Evolutionary conservation across 2,329 filamentous ascomycete genomes (phyloP).

Genomic region (Botrytis aclada): DNA sequence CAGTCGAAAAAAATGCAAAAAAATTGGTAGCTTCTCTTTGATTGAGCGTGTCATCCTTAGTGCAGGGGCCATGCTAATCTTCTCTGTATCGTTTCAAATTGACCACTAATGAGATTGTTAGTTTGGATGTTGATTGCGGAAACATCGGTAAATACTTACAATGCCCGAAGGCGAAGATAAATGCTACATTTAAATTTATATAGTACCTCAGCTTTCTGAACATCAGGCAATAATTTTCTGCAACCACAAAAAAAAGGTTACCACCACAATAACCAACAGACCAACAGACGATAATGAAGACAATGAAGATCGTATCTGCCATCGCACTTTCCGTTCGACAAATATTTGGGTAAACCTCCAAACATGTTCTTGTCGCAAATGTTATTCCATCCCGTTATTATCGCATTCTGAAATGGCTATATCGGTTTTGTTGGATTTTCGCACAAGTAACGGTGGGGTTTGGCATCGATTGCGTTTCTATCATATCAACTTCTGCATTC

Average conservation of each 20-base stretch:
- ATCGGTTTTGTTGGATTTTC: neutral
- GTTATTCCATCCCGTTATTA: too few species aligned
- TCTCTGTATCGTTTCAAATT: slow-evolving; percentile 68
- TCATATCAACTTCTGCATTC: neutral
- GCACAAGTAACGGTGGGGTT: neutral
- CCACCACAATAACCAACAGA: neutral
- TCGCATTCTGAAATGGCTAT: neutral
- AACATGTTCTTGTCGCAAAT: neutral
- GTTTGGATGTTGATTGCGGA: neutral
- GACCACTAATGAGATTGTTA: slow-evolving; percentile 36
- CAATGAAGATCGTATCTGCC: neutral
- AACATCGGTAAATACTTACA: slow-evolving; percentile 17
- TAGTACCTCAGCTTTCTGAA: neutral
- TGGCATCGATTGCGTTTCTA: neutral
- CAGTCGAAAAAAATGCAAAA: slow-evolving; percentile 23
- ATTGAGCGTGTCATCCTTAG: slow-evolving; percentile 71
- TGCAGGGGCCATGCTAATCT: slow-evolving; percentile 81
- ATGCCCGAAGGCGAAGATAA: slow-evolving; percentile 20
- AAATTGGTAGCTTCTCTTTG: slow-evolving; percentile 35
- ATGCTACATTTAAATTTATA: neutral
- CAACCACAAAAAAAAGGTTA: neutral
- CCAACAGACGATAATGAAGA: too few species aligned
- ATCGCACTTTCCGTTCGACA: neutral
- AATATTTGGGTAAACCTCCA: neutral
- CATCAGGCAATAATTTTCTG: neutral